Conservation (phyloP, 345 rosid species). For the Eucalyptus regnans region DNA sequence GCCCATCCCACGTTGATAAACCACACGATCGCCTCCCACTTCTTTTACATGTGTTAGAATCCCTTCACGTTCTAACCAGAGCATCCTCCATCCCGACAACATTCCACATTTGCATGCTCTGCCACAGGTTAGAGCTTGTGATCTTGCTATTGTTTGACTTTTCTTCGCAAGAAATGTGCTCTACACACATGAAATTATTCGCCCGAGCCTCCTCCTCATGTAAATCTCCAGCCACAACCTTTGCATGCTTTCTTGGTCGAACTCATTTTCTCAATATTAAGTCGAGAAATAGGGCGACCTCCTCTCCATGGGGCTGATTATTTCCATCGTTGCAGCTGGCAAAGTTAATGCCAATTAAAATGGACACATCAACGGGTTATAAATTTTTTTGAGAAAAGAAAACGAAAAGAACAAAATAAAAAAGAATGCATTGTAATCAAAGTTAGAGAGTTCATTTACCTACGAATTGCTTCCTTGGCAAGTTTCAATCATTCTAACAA, state of each 20-base stretch:
- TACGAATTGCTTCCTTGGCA: not conserved
- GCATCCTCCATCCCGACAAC: no score
- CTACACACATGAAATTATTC: no score
- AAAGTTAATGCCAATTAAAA: no score
- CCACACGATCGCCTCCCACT: no score
- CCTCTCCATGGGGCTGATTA: not conserved
- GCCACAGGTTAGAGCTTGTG: no score
- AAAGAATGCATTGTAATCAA: no score
- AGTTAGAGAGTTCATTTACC: fast-evolving
- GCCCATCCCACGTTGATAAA: no score
- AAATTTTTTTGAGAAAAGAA: not conserved
- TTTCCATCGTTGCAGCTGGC: not conserved
- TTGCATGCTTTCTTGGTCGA: not conserved
- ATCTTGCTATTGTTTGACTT: no score
- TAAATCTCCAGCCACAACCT: not conserved
- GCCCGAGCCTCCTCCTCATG: not conserved
- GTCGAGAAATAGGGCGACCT: not conserved
- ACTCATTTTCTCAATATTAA: not conserved
- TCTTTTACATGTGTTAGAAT: not conserved
- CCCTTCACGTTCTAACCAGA: no score
- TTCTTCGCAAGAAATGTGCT: no score
- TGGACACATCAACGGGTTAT: no score
- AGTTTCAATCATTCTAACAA: not conserved
- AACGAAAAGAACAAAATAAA: not conserved
- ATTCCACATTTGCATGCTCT: not conserved